These are phyloP conservation scores for Talaromyces sp. DNA, from an alignment of 2,329 filamentous ascomycete species.

Conservation along the genomic window DNA sequence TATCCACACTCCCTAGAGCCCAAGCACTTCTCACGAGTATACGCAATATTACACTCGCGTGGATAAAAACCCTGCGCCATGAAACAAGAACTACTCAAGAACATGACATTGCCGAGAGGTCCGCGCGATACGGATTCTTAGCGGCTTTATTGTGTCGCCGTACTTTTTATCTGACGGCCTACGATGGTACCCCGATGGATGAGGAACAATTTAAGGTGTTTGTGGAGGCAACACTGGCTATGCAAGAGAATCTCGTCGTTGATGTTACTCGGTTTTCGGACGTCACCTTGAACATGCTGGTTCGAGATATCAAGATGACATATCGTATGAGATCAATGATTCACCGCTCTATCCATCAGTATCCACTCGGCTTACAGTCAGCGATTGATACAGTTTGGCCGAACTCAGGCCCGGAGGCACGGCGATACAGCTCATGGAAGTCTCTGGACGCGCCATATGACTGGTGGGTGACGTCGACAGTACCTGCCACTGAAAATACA, in stretches of 20 bases:
- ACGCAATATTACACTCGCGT: background rate
- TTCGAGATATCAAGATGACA: conserved; percentile 46
- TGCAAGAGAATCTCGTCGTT: conserved; percentile 46
- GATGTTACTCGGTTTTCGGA: conserved; percentile 33
- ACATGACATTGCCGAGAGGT: conserved; percentile 4
- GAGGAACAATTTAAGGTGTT: conserved; percentile 25
- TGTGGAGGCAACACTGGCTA: conserved; percentile 36
- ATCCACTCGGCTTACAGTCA: conserved; percentile 25
- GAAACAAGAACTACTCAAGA: conserved; percentile 1
- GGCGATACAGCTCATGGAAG: conserved; percentile 20
- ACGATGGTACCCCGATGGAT: background rate
- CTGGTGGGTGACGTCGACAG: conserved; percentile 31
- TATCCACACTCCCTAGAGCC: conserved; percentile 13
- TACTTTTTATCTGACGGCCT: conserved; percentile 33
- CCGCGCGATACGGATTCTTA: conserved; percentile 8
- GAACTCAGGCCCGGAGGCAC: conserved; percentile 20
- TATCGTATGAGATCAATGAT: conserved; percentile 36
- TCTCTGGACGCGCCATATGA: conserved; percentile 23
- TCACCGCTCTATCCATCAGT: conserved; percentile 27
- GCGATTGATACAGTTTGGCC: conserved; percentile 45
- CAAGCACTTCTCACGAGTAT: conserved; percentile 36
- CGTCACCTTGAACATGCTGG: conserved; percentile 22
- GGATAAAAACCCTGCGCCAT: background rate
- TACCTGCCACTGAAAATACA: conserved; percentile 25
- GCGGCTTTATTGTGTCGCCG: conserved; percentile 38